These are phyloP conservation scores for Asparagopsis taxiformis DNA, from an alignment of 31 red algal species.

Conservation along the genomic window DNA sequence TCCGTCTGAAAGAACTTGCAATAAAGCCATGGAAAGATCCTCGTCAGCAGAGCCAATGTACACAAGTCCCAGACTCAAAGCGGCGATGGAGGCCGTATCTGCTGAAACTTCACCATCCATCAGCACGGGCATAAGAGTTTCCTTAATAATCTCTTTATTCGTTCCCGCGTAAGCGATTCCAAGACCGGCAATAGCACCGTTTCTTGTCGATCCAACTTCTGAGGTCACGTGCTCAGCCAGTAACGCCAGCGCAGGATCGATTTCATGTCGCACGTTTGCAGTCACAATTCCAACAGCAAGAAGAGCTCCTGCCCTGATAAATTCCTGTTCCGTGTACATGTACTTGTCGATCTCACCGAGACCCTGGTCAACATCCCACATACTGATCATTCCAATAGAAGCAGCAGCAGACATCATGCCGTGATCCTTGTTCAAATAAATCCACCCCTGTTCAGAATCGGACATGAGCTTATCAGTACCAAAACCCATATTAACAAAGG, in stretches of 20 bases:
- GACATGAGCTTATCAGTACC: constrained; percentile 91
- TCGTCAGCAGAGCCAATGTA: constrained; percentile 84
- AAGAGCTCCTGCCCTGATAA: constrained; percentile 86
- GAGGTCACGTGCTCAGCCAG: constrained; percentile 69
- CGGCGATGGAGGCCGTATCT: constrained; percentile 78
- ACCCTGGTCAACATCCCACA: constrained; percentile 92
- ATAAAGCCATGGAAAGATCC: constrained; percentile 77
- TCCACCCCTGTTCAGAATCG: constrained; percentile 77
- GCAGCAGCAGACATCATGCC: constrained; percentile 98
- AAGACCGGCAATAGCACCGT: constrained; percentile 86
- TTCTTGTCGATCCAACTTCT: constrained; percentile 21
- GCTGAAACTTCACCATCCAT: constrained; percentile 53
- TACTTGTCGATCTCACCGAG: constrained; percentile 94
- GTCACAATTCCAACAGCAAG: constrained; percentile 87
- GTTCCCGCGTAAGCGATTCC: constrained; percentile 97
- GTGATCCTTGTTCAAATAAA: constrained; percentile 95
- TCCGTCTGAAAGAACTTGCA: constrained; percentile 86
- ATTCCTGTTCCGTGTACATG: constrained; percentile 87
- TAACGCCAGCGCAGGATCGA: constrained; percentile 85
- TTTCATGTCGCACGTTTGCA: constrained; percentile 79
- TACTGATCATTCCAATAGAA: constrained; percentile 90
- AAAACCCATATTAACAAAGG: constrained; percentile 97
- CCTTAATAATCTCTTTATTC: constrained; percentile 60
- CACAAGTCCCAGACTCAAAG: constrained; percentile 84
- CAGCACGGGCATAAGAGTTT: constrained; percentile 75